A percentile compares a stretch with the other conserved stretches of the same genome.
These are phyloP conservation scores for Neofusicoccum umdonicola DNA, from an alignment of 2,329 filamentous ascomycete species.

Conservation along the genomic window DNA sequence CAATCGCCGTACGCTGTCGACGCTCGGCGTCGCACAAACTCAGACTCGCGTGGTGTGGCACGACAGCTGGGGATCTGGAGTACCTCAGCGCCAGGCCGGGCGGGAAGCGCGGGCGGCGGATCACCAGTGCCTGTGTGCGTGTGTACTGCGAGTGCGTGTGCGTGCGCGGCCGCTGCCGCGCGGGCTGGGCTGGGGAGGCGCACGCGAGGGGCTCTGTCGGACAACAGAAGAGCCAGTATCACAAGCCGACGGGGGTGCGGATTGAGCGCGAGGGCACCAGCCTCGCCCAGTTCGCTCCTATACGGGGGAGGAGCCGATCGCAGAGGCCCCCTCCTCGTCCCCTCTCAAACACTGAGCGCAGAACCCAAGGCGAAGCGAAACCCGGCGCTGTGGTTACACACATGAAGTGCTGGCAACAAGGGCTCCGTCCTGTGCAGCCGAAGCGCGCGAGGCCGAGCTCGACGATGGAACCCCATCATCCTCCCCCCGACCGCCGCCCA, in stretches of 20 bases:
- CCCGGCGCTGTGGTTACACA: constrained; percentile 10
- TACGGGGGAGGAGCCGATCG: constrained; percentile 1
- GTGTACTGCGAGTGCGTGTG: neutral
- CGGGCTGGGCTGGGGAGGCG: neutral
- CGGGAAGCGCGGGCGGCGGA: neutral
- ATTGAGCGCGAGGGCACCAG: neutral
- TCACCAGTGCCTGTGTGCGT: neutral
- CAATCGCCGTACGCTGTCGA: neutral
- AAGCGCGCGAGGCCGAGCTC: neutral
- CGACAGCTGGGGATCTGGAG: neutral
- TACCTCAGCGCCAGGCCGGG: neutral
- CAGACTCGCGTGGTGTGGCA: constrained; percentile 9
- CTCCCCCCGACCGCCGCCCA: neutral
- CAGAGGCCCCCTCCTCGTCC: neutral
- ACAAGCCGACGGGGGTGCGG: neutral
- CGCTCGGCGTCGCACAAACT: neutral
- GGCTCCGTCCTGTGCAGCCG: constrained; percentile 5
- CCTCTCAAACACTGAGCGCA: neutral
- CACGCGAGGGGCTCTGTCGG: neutral
- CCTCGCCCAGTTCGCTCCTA: neutral
- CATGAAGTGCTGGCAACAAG: constrained; percentile 9
- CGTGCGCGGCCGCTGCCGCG: neutral
- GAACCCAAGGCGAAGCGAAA: constrained; percentile 10
- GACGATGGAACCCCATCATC: neutral
- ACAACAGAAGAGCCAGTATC: neutral